phyloP scores from a whole-genome alignment of 768 basidiomycete genomes.

The Suillus fuscotomentosus region DNA sequence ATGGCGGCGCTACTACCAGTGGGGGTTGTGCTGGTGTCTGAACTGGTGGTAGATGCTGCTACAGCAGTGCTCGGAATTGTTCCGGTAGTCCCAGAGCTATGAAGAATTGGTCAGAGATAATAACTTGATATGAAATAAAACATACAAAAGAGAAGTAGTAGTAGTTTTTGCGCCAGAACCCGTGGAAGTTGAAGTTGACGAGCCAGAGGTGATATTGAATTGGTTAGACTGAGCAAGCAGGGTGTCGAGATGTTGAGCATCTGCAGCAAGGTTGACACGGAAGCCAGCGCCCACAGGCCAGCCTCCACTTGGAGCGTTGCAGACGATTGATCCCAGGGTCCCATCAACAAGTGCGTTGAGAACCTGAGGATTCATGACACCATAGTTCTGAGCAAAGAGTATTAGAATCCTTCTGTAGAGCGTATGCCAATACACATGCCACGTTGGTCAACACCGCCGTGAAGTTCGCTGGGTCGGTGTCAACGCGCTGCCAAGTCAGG shows the following conservation, averaged over 20 bases:
- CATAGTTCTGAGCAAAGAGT: constrained; percentile 31
- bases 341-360: constrained; percentile 58
- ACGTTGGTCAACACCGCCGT: constrained; percentile 65
- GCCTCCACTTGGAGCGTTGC: constrained; percentile 58
- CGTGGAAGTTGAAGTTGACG: constrained; percentile 8
- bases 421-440: constrained; percentile 34
- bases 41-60: constrained; percentile 23
- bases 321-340: constrained; percentile 32
- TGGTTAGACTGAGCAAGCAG: constrained; percentile 72
- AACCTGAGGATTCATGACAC: constrained; percentile 40
- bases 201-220: constrained; percentile 47
- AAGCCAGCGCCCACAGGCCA: constrained; percentile 64
- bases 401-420: background rate
- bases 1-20: constrained; percentile 32
- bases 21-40: constrained; percentile 24
- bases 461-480: constrained; percentile 68
- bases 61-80: constrained; percentile 26
- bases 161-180: constrained; percentile 17
- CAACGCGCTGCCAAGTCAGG: constrained; percentile 63
- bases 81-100: constrained; percentile 11
- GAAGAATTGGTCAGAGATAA: background rate
- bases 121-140: background rate
- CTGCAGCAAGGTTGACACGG: constrained; percentile 70
- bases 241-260: constrained; percentile 40
- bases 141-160: constrained; percentile 21